Evolutionary conservation across 768 basidiomycete genomes (phyloP).

Genomic region (Mycena belliarum): DNA sequence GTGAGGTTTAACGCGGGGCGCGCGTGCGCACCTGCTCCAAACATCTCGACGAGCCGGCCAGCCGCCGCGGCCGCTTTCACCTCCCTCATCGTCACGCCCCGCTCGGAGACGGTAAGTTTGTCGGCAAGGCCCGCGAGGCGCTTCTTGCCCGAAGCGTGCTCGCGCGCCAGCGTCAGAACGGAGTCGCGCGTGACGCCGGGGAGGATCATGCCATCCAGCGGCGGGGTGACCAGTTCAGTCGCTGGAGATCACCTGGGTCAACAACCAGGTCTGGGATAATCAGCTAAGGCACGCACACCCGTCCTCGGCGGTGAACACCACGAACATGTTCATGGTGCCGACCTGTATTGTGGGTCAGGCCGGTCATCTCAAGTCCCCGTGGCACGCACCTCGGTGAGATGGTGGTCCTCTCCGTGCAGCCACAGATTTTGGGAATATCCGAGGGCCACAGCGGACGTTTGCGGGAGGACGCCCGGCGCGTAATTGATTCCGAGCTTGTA

Average conservation of each 20-base stretch:
- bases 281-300: slow-evolving; percentile 48
- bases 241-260: slow-evolving; percentile 47
- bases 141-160: slow-evolving; percentile 52
- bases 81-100: slow-evolving; percentile 75
- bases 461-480: slow-evolving; percentile 84
- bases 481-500: slow-evolving; percentile 90
- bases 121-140: slow-evolving; percentile 53
- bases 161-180: slow-evolving; percentile 68
- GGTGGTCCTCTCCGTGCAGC: slow-evolving; percentile 73
- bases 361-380: too few species aligned
- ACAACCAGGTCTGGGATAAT: too few species aligned
- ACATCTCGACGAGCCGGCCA: slow-evolving; percentile 77
- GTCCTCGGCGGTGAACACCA: slow-evolving; percentile 70
- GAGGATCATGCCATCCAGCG: slow-evolving; percentile 88
- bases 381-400: slow-evolving; percentile 51
- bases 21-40: slow-evolving; percentile 66
- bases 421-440: slow-evolving; percentile 91
- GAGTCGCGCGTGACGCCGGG: slow-evolving; percentile 92
- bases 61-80: slow-evolving; percentile 56
- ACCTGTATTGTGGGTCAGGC: slow-evolving; percentile 60
- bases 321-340: slow-evolving; percentile 93
- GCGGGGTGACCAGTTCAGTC: slow-evolving; percentile 85
- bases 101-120: slow-evolving; percentile 62
- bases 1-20: neutral
- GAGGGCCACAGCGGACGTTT: slow-evolving; percentile 68